Evolutionary conservation across 148 eudicot species (phyloP).

Genomic region (Persicaria tinctoria): DNA sequence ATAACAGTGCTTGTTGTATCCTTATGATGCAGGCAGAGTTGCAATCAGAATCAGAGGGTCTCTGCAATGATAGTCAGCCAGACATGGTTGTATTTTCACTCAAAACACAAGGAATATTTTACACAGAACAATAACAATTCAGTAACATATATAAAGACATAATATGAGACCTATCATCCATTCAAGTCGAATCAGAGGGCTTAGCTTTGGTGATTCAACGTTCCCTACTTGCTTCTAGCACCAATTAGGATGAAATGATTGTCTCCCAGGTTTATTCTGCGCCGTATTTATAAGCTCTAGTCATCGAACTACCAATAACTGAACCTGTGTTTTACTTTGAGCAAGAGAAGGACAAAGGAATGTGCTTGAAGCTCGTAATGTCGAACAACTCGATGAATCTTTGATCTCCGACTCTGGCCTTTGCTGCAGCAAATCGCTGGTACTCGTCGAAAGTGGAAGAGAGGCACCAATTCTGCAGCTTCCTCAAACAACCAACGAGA

Average conservation of each 20-base stretch:
- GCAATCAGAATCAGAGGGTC: too few species aligned
- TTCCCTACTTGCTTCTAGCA: constrained; percentile 5
- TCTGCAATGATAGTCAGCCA: too few species aligned
- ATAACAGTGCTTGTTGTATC: too few species aligned
- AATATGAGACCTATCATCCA: background rate
- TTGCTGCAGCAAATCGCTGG: constrained; percentile 20
- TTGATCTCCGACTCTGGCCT: constrained; percentile 16
- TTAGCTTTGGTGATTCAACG: background rate
- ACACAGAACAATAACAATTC: background rate
- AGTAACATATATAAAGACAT: background rate
- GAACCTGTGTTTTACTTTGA: constrained; percentile 18
- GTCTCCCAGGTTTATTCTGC: background rate
- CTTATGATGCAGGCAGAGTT: too few species aligned
- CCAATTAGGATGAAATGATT: background rate
- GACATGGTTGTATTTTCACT: too few species aligned
- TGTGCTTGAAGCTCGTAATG: constrained; percentile 17
- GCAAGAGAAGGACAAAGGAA: constrained; percentile 28
- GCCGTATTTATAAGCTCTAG: background rate
- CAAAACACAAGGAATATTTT: background rate
- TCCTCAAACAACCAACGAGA: constrained; percentile 21
- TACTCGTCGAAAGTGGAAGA: constrained; percentile 19
- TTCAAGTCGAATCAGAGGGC: background rate
- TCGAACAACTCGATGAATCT: constrained; percentile 21
- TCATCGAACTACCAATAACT: background rate
- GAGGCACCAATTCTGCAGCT: constrained; percentile 20